phyloP scores from a whole-genome alignment of 495 filamentous ascomycete genomes.

The Hypoxylon subgilvum region DNA sequence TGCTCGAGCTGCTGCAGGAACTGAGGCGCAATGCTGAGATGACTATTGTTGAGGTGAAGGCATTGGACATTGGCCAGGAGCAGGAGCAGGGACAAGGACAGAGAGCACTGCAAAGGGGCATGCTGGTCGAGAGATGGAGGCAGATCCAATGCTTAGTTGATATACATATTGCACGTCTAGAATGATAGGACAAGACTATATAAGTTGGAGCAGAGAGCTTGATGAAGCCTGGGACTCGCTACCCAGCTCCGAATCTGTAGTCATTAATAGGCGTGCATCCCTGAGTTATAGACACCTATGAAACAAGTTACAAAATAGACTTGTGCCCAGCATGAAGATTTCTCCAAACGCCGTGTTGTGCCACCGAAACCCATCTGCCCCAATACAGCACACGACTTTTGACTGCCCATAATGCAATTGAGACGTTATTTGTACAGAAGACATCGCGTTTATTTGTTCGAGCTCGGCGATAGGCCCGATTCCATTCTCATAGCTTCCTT shows the following conservation, averaged over 20 bases:
- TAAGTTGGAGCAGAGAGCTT: neutral
- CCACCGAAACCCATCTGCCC: neutral
- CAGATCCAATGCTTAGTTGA: constrained; percentile 57
- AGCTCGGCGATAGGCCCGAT: constrained; percentile 42
- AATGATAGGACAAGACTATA: constrained; percentile 6
- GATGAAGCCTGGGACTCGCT: neutral
- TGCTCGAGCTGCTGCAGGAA: constrained; percentile 36
- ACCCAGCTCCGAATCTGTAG: neutral
- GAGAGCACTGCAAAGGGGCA: constrained; percentile 41
- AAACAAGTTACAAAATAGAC: constrained; percentile 10
- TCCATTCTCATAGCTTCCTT: constrained; percentile 64
- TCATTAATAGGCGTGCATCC: constrained; percentile 21
- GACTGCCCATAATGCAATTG: constrained; percentile 17
- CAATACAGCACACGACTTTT: neutral
- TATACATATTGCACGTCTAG: constrained; percentile 24
- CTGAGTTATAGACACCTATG: constrained; percentile 11
- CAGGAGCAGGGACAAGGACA: too few species aligned
- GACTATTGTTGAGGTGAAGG: constrained; percentile 46
- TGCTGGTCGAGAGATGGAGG: constrained; percentile 56
- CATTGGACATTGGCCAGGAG: constrained; percentile 35
- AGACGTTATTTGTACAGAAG: neutral
- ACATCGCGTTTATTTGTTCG: constrained; percentile 1
- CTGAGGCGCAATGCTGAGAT: constrained; percentile 43
- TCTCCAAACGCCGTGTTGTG: constrained; percentile 23
- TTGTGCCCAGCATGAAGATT: constrained; percentile 4